These are phyloP conservation scores for Apiospora kogelbergensis DNA, from an alignment of 2,329 filamentous ascomycete species.

Conservation along the genomic window DNA sequence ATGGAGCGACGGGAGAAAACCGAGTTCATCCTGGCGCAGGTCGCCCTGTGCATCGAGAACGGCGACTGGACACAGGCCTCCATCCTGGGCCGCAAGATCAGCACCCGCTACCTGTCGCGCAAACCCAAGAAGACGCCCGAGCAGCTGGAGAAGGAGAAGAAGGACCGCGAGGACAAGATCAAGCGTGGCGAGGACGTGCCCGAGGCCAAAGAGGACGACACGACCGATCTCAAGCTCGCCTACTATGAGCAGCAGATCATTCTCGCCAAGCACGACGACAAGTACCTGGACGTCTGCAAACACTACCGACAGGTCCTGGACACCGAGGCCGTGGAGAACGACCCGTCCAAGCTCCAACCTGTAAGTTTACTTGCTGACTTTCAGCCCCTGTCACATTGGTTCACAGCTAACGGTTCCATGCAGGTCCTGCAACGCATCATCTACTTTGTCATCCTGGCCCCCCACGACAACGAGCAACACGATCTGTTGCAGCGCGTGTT, in stretches of 20 bases:
- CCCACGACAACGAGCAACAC: constrained; percentile 97
- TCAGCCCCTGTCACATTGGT: neutral
- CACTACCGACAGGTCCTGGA: constrained; percentile 96
- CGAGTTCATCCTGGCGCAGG: constrained; percentile 96
- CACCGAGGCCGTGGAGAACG: constrained; percentile 91
- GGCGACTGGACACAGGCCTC: constrained; percentile 95
- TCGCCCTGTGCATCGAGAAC: constrained; percentile 90
- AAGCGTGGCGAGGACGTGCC: constrained; percentile 77
- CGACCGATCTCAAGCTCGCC: constrained; percentile 90
- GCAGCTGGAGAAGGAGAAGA: constrained; percentile 86
- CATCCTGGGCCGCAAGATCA: constrained; percentile 95
- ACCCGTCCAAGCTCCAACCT: constrained; percentile 79
- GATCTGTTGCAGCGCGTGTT: constrained; percentile 93
- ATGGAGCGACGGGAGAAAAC: constrained; percentile 98
- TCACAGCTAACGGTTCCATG: constrained; percentile 17
- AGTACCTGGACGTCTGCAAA: constrained; percentile 97
- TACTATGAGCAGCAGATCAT: constrained; percentile 98
- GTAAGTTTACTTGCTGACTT: constrained; percentile 50
- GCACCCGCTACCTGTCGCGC: constrained; percentile 85
- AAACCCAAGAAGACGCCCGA: constrained; percentile 89
- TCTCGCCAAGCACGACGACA: constrained; percentile 93
- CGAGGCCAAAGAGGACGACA: constrained; percentile 79
- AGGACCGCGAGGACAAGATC: constrained; percentile 83
- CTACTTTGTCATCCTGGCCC: constrained; percentile 94
- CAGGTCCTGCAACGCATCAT: constrained; percentile 91